Conservation (phyloP, 2,329 filamentous ascomycete genomes). For the Fusarium sp. region DNA sequence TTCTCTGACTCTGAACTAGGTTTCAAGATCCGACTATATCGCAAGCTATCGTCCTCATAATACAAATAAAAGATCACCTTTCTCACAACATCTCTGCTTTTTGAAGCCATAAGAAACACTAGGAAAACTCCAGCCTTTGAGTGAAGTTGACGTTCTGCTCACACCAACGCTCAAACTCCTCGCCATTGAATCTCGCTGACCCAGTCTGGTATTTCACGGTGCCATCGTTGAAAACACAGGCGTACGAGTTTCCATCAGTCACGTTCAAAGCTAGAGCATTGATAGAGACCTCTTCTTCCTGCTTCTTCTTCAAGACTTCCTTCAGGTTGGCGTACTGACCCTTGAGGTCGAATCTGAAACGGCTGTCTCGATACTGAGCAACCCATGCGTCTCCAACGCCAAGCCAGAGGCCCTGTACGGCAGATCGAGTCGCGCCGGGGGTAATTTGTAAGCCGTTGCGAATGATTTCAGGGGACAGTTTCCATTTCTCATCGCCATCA, state of each 20-base stretch:
- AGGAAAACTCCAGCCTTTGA: constrained; percentile 4
- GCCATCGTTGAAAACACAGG: constrained; percentile 37
- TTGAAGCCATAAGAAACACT: too few relatives aligned
- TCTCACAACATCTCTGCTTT: not conserved
- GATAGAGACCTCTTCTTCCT: constrained; percentile 20
- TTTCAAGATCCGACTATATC: too few relatives aligned
- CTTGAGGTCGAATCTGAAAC: constrained; percentile 35
- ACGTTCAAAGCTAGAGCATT: constrained; percentile 39
- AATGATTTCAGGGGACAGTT: constrained; percentile 15
- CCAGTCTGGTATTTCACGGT: constrained; percentile 17
- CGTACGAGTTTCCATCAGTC: constrained; percentile 25
- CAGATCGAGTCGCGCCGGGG: constrained; percentile 15
- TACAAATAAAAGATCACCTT: too few relatives aligned
- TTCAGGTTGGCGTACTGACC: constrained; percentile 30
- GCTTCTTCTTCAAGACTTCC: constrained; percentile 1
- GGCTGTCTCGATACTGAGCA: constrained; percentile 41
- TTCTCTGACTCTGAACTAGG: too few relatives aligned
- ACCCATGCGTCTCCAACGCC: constrained; percentile 41
- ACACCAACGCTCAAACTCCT: constrained; percentile 40
- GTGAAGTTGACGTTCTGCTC: constrained; percentile 27
- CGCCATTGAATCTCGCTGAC: constrained; percentile 16
- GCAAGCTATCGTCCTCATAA: too few relatives aligned
- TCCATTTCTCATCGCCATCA: constrained; percentile 37
- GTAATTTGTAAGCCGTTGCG: constrained; percentile 22
- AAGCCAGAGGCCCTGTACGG: constrained; percentile 40